Conservation (phyloP, 2,329 filamentous ascomycete genomes). For the Aspergillus amoenus region DNA sequence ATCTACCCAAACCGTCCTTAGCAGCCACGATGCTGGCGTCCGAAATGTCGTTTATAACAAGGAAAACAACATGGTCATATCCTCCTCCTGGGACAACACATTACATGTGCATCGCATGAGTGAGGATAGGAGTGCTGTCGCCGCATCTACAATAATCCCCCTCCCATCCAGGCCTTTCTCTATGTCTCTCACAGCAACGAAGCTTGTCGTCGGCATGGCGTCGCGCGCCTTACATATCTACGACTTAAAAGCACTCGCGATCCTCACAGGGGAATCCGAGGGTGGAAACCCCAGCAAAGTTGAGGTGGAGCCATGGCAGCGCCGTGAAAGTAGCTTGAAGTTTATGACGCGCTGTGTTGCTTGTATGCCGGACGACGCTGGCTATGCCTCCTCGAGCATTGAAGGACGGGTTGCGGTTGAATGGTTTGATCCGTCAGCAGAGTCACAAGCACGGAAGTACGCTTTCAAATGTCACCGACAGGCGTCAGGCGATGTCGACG, state of each 20-base stretch:
- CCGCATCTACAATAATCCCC: constrained; percentile 61
- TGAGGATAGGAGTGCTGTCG: constrained; percentile 37
- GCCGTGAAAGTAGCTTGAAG: constrained; percentile 88
- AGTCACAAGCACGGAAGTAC: constrained; percentile 90
- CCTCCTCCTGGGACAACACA: constrained; percentile 89
- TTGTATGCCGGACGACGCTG: constrained; percentile 95
- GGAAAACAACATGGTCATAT: constrained; percentile 75
- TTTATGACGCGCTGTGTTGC: constrained; percentile 92
- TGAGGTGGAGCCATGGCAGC: constrained; percentile 79
- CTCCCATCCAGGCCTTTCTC: constrained; percentile 89
- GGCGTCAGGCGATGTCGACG: constrained; percentile 65
- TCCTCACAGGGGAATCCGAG: constrained; percentile 52
- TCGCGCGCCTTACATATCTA: constrained; percentile 93
- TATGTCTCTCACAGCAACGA: constrained; percentile 72
- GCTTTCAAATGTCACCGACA: constrained; percentile 98
- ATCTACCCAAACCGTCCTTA: constrained; percentile 71
- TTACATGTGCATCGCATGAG: constrained; percentile 72
- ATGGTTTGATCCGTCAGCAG: constrained; percentile 88
- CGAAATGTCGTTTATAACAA: constrained; percentile 80
- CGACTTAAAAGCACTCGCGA: constrained; percentile 69
- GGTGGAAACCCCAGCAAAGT: constrained; percentile 41
- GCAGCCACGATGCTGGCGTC: constrained; percentile 75
- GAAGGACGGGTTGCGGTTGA: constrained; percentile 95
- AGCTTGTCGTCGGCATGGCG: constrained; percentile 93
- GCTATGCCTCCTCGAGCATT: constrained; percentile 89